These are phyloP conservation scores for Boletus speciosus DNA, from an alignment of 768 basidiomycete species.

Conservation along the genomic window DNA sequence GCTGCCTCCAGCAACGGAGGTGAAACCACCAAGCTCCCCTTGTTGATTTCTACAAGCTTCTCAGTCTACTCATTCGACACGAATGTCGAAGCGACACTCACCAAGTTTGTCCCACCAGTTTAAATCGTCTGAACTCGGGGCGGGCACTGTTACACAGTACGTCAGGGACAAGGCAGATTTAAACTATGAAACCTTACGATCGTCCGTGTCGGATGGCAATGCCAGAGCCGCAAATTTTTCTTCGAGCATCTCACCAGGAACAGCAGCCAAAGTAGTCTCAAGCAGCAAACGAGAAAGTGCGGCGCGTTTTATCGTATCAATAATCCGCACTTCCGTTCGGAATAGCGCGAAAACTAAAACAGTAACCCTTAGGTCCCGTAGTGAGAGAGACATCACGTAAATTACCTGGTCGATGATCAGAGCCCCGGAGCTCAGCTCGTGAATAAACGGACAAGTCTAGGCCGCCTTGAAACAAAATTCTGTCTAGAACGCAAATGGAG, in stretches of 20 bases:
- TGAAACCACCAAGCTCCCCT: conserved; percentile 25
- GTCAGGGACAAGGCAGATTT: conserved; percentile 1
- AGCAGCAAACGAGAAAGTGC: conserved; percentile 66
- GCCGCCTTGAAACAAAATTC: conserved; percentile 82
- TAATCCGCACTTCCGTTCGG: conserved; percentile 67
- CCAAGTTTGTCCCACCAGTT: conserved; percentile 81
- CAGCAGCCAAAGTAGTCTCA: conserved; percentile 58
- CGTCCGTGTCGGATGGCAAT: conserved; percentile 39
- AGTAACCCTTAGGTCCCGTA: background rate
- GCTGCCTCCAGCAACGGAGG: conserved; percentile 42
- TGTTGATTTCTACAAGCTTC: conserved; percentile 13
- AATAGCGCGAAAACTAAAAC: conserved; percentile 79
- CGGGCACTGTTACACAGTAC: conserved; percentile 56
- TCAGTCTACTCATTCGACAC: background rate
- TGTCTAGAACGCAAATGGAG: conserved; percentile 53
- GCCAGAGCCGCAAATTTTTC: conserved; percentile 64
- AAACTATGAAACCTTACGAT: conserved; percentile 28
- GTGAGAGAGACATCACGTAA: background rate
- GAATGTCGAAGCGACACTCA: conserved; percentile 25
- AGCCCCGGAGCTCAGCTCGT: conserved; percentile 81
- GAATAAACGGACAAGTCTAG: conserved; percentile 79
- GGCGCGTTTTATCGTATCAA: conserved; percentile 75
- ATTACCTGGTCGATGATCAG: conserved; percentile 91
- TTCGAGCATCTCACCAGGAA: conserved; percentile 64
- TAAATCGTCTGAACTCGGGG: conserved; percentile 71